Conservation (phyloP, 176 grass and related monocot species). For the Cocos nucifera region DNA sequence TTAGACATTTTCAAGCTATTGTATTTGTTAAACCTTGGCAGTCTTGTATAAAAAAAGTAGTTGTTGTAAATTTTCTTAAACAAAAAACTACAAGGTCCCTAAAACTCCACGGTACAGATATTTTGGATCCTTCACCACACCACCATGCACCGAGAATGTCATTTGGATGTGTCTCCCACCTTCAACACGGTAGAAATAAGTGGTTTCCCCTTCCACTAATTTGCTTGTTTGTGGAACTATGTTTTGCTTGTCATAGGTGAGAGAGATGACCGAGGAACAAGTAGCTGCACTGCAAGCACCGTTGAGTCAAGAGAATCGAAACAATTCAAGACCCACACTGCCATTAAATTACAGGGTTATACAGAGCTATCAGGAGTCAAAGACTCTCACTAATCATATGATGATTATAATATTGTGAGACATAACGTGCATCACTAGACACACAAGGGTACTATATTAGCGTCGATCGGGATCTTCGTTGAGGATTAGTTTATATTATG, state of each 20-base stretch:
- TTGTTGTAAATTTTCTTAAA: too few relatives aligned
- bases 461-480: too few relatives aligned
- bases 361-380: slow-evolving; percentile 31
- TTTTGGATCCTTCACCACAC: slow-evolving; percentile 46
- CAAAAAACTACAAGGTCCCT: slow-evolving; percentile 22
- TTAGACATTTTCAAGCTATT: too few relatives aligned
- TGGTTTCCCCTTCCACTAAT: too few relatives aligned
- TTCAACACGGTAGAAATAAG: neutral
- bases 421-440: neutral
- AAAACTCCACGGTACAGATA: slow-evolving; percentile 43
- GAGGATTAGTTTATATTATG: too few relatives aligned
- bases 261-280: slow-evolving; percentile 60
- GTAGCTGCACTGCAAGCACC: slow-evolving; percentile 46
- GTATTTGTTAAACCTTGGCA: too few relatives aligned
- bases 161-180: slow-evolving; percentile 31
- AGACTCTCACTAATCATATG: neutral
- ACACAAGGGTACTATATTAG: too few relatives aligned
- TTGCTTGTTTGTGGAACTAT: too few relatives aligned
- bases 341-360: slow-evolving; percentile 38
- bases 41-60: too few relatives aligned
- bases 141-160: slow-evolving; percentile 87
- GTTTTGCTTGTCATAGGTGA: slow-evolving; percentile 22
- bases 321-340: slow-evolving; percentile 49
- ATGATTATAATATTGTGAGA: neutral
- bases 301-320: slow-evolving; percentile 33